phyloP scores from a whole-genome alignment of 1,284 basidiomycete genomes.

The Flammula alnicola region DNA sequence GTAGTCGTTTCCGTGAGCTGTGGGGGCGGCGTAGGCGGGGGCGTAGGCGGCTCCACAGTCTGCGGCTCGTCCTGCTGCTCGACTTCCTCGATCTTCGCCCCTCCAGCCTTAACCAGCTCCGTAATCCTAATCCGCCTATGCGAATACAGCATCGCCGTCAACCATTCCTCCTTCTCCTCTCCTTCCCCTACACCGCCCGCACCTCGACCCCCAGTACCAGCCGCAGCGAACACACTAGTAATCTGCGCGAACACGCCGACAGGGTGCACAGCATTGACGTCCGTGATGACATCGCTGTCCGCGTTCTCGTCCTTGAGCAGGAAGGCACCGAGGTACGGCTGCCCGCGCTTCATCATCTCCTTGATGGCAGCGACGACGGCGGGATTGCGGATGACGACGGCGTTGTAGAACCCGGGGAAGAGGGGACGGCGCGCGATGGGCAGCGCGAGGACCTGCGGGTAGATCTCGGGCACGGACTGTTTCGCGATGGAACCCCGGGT shows the following conservation, averaged over 20 bases:
- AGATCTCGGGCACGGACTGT: no score
- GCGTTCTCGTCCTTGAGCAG: constrained; percentile 93
- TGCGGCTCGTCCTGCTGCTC: no score
- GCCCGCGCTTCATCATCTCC: no score
- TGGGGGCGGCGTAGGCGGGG: constrained; percentile 49
- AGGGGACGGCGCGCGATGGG: constrained; percentile 95
- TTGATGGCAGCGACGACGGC: no score
- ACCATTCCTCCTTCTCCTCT: no score
- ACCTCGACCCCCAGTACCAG: no score
- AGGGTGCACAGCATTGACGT: constrained; percentile 85
- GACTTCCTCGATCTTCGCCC: no score
- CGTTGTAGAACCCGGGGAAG: constrained; percentile 98
- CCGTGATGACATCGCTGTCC: constrained; percentile 93
- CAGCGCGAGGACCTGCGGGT: constrained; percentile 88
- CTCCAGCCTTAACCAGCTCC: no score
- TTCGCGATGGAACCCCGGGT: no score
- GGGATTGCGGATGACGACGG: constrained; percentile 90
- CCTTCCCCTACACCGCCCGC: no score
- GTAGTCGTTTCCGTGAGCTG: constrained; percentile 35
- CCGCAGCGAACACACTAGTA: constrained; percentile 88
- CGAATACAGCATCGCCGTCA: constrained; percentile 96
- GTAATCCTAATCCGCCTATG: constrained; percentile 93
- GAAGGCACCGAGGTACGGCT: constrained; percentile 98
- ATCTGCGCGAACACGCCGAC: constrained; percentile 98
- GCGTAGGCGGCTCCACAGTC: constrained; percentile 59